Base-by-base conservation (phyloP, 345 rosid genomes). In the Populus nigra region DNA sequence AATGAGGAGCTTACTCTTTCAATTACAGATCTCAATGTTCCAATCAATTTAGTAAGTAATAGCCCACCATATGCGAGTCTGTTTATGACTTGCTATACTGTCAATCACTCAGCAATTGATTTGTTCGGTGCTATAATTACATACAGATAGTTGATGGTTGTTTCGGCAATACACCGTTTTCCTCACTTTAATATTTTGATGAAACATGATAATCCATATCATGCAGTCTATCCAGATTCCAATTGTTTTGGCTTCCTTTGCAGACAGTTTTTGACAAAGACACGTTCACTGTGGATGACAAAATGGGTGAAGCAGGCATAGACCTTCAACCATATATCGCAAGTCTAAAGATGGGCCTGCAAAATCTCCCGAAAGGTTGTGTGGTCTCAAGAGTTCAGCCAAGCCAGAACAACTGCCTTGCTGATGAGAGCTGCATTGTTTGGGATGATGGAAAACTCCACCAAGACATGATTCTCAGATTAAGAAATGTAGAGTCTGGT, bases 261-360 rank as follows among this genome's bases (percentile, higher is more conserved):
- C 76, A 83, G 86, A 31, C 76, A 22, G 83, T 80, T 17, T 80
- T 25, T 47, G 86, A 83, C 76, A 73, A 77, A 31, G 86, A 83
- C 81, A 80, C 76, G 6, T 80, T 83, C 33, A 80, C 78, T 7
- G 72, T 45, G 38, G 86, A 83, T 61, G 86, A 83, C 78, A 80
- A 77, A 43, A 73, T 83, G 81, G 86, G 86, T 0, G 81, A 83
- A 12, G 81, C 86, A 45, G 50, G 73, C 17, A 73, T 83, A 33
- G 86, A 83, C 73, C 73, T 83, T 33, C 71, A 71, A 35, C 78
- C 83, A 36, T 83, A 73, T 38, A n/a, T 83, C 39, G 71, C 45
- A 11, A 55, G 72, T 36, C 80, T 83, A 13, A 77, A 77, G 73
- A 77, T 80, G 86, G 83, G 76, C 13, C 23, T 79, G 73, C 25